phyloP scores from a whole-genome alignment of 352 stramenopile genomes.

The Phytophthora sp. region DNA sequence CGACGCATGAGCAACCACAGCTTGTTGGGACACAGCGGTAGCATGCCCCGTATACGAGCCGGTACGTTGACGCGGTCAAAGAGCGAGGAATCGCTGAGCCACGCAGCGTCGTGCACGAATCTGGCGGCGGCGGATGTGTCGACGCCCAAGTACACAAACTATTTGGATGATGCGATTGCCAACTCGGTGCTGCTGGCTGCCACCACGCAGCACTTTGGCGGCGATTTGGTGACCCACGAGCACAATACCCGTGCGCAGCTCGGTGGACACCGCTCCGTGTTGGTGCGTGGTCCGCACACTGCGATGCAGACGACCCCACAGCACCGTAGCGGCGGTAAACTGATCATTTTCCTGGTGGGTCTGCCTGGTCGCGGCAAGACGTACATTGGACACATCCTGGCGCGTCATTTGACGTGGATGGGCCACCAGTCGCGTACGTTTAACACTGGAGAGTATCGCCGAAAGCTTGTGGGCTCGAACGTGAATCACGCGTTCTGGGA shows the following conservation, averaged over 20 bases:
- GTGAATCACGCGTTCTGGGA: slow-evolving; percentile 87
- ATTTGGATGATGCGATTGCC: slow-evolving; percentile 67
- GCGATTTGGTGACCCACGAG: slow-evolving; percentile 82
- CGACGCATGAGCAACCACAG: slow-evolving; percentile 39
- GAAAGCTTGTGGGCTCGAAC: slow-evolving; percentile 63
- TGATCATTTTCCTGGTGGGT: slow-evolving; percentile 84
- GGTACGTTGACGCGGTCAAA: slow-evolving; percentile 72
- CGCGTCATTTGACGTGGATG: slow-evolving; percentile 87
- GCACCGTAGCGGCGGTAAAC: slow-evolving; percentile 63
- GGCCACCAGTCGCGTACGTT: slow-evolving; percentile 83
- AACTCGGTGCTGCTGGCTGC: slow-evolving; percentile 79
- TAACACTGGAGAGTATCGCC: slow-evolving; percentile 86
- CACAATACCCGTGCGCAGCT: slow-evolving; percentile 73
- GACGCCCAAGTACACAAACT: slow-evolving; percentile 76
- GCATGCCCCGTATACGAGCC: slow-evolving; percentile 44
- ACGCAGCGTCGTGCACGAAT: slow-evolving; percentile 23
- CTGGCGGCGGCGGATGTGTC: slow-evolving; percentile 25
- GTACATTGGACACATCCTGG: slow-evolving; percentile 84
- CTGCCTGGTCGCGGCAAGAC: slow-evolving; percentile 85
- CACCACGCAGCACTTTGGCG: slow-evolving; percentile 87
- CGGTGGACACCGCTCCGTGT: slow-evolving; percentile 73
- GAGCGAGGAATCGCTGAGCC: slow-evolving; percentile 70
- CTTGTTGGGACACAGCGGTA: slow-evolving; percentile 29
- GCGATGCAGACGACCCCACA: slow-evolving; percentile 38
- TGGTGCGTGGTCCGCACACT: slow-evolving; percentile 49